Evolutionary conservation across 2,329 filamentous ascomycete genomes (phyloP), one percentile per base, ranked within the genome.

Genomic region (Didymella arachidicola): DNA sequence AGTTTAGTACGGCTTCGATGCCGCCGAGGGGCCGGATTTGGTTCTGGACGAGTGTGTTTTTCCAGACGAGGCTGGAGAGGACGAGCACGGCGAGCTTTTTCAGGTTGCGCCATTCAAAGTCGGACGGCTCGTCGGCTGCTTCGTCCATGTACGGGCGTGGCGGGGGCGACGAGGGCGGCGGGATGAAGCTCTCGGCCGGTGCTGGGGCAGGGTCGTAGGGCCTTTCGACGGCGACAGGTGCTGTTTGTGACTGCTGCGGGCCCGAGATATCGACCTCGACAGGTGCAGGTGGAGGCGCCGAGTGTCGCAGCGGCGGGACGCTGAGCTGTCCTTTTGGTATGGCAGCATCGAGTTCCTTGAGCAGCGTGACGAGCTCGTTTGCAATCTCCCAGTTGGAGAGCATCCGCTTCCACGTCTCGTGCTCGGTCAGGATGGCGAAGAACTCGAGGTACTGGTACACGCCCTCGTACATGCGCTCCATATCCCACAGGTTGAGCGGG

Each of bases 391-490:
- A 98, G 64, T 96, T 89, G 48, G 96, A 91, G 38, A 98, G 84
- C 62, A 96, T 89, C 41, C 87, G 85, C 62, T 96, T 91, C 81
- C 92, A 92, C 49, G 92, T 89, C 42, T 89, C 84, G 68, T 94
- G 90, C 71, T 97, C 93, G 0, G 92, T 93, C 27, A 97, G 86
- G 0, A 95, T 93, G 16, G 90, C 92, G 53, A 97, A 90, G 74
- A 98, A 96, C 68, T 97, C 93, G 1, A 98, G 86, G 72, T 96
- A 97, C 76, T 97, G 93, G 50, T 93, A 92, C 1, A 98, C 87
- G 0, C 94, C 94, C 71, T 98, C 94, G 75, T 96, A 97, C 58
- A 96, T 94, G 14, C 94, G 87, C 75, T 98, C 94, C 90, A 98
- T 96, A 70, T 98, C 94, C 94, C 94, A 98, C 45, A 93, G 85